Evolutionary conservation across 441 rosid species (phyloP), one percentile per base, ranked within the genome.

Genomic region (Mallotus repandus): DNA sequence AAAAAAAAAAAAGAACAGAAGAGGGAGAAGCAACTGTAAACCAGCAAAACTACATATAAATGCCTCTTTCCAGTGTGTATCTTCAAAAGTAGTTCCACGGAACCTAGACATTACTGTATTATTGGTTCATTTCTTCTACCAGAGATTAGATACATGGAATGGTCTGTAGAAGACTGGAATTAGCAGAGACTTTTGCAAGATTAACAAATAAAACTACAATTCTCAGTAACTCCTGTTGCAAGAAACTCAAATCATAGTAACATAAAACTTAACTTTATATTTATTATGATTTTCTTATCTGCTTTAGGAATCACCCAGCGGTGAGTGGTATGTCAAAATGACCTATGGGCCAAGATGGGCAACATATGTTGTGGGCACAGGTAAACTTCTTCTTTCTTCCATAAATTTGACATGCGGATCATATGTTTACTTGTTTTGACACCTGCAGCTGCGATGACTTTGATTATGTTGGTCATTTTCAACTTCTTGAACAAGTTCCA

Each of bases 321-420:
- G 84, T 73, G 88, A 86, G 78, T 89, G 92, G 91, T 77, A 82
- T 63, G 90, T 93, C 64, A 92, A 85, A 80, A 70, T 93, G 72
- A 89, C 97, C 25, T 93, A 90, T 80, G 94, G 86, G 35, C 97
- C 98, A 48, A 88, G 98, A 86, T 93, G 98, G 99, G 83, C 89
- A 70, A 87, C 97, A 55, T 93, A 96, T 82, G 73, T 93, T 68
- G 74, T 85, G 83, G 97, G 99, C 84, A 85, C 85, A 77, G 97
- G 98, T 93, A 89, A 74, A 56, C 29, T 64, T 66, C 14, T 63
- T 22, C 75, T 59, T 35, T 49, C 70, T 75, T 56, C 49, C 65
- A 62, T 69, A 38, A 16, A 9, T 48, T 66, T 52, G 43, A 35
- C 52, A 11, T 49, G 59, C 60, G 53, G 49, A 59, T 74, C 52